These are phyloP conservation scores for Mycena alexandri DNA, from an alignment of 768 basidiomycete genomes.

Conservation along the genomic window DNA sequence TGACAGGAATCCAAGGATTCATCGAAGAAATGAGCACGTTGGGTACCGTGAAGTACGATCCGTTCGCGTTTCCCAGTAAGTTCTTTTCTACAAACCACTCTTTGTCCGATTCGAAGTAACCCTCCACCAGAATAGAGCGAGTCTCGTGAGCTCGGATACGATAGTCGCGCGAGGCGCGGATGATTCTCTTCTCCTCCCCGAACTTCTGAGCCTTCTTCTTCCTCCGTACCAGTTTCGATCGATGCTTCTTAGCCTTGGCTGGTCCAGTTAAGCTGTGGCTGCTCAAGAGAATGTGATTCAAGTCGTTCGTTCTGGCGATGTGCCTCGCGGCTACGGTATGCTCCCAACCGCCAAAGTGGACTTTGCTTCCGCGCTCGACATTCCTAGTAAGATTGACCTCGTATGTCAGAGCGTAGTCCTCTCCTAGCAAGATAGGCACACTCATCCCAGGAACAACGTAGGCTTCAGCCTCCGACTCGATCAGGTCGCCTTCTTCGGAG, in stretches of 20 bases:
- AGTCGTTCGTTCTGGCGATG: background rate
- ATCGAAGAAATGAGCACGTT: no score
- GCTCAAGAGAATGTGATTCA: background rate
- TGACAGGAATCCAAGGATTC: no score
- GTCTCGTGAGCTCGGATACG: no score
- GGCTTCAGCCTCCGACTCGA: background rate
- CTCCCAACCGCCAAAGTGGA: background rate
- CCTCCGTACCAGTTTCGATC: background rate
- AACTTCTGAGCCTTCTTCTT: conserved; percentile 36
- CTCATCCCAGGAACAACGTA: conserved; percentile 5
- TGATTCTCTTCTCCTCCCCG: background rate
- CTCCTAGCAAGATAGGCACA: background rate
- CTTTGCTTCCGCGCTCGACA: background rate
- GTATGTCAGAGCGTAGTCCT: background rate
- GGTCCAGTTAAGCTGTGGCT: background rate
- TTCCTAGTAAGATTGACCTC: background rate
- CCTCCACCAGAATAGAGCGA: no score
- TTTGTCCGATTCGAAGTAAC: no score
- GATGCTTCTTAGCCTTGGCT: background rate
- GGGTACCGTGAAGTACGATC: no score
- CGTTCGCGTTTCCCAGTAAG: no score
- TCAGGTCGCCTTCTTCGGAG: background rate
- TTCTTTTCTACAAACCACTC: no score
- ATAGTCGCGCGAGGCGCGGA: no score
- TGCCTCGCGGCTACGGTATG: background rate